Evolutionary conservation across 2,329 filamentous ascomycete species (phyloP).

Genomic region (Cladosporium sp.): DNA sequence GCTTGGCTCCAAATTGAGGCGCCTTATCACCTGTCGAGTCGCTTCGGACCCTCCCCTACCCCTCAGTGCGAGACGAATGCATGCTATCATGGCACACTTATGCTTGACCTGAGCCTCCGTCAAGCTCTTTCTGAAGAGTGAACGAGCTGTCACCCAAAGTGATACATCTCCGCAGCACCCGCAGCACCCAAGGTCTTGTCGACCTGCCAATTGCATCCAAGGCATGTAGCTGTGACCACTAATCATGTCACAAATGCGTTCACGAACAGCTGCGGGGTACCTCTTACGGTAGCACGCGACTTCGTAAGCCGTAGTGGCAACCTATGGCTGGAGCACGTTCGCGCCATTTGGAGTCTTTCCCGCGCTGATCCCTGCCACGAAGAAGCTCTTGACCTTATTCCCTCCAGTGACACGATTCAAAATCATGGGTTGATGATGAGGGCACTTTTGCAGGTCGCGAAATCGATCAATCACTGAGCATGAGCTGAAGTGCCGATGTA

Average conservation of each 20-base stretch:
- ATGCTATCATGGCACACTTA: not conserved
- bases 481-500: not conserved
- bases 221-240: not conserved
- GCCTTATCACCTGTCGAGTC: too few species aligned
- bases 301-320: not conserved
- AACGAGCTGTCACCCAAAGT: not conserved
- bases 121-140: not conserved
- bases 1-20: too few species aligned
- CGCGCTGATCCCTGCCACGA: not conserved
- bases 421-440: too few species aligned
- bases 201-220: not conserved
- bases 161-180: not conserved
- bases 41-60: too few species aligned
- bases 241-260: not conserved
- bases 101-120: not conserved
- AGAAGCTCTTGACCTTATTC: not conserved
- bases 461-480: too few species aligned
- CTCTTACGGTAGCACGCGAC: not conserved
- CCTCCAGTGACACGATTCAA: too few species aligned
- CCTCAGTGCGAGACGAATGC: too few species aligned
- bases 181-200: conserved; percentile 1
- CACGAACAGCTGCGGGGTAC: conserved; percentile 2
- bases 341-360: not conserved
- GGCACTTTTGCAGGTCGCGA: too few species aligned
- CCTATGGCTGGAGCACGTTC: not conserved